Evolutionary conservation across 2,329 filamentous ascomycete species (phyloP).

Genomic region (Fusarium buxicola): DNA sequence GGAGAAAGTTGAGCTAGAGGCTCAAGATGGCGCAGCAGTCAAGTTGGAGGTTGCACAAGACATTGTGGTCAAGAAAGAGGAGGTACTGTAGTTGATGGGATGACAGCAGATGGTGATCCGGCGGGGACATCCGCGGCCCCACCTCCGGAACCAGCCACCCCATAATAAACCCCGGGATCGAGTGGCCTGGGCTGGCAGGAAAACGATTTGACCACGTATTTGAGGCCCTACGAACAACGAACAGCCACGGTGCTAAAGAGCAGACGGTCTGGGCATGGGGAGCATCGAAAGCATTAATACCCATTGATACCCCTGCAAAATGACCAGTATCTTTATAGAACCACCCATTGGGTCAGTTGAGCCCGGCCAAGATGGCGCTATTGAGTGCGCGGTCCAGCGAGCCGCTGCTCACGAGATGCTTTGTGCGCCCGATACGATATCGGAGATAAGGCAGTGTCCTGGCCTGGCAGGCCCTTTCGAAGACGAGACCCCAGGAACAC

Average conservation of each 20-base stretch:
- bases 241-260: slow-evolving; percentile 7
- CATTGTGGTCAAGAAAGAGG: slow-evolving; percentile 47
- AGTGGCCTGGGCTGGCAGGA: slow-evolving; percentile 18
- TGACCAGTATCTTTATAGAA: slow-evolving; percentile 14
- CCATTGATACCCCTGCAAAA: slow-evolving; percentile 29
- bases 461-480: slow-evolving; percentile 7
- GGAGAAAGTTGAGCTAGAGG: slow-evolving; percentile 45
- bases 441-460: slow-evolving; percentile 44
- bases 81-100: slow-evolving; percentile 36
- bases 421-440: slow-evolving; percentile 43
- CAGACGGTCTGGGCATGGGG: slow-evolving; percentile 9
- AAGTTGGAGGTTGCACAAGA: slow-evolving; percentile 41
- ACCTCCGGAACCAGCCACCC: slow-evolving; percentile 39
- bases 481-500: slow-evolving; percentile 30
- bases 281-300: slow-evolving; percentile 34
- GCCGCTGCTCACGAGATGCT: slow-evolving; percentile 43
- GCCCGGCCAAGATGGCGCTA: slow-evolving; percentile 34
- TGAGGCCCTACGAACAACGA: slow-evolving; percentile 21
- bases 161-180: slow-evolving; percentile 35
- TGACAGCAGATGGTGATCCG: slow-evolving; percentile 22
- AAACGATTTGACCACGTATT: slow-evolving; percentile 39
- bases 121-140: slow-evolving; percentile 33
- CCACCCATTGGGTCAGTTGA: neutral
- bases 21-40: slow-evolving; percentile 34
- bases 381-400: slow-evolving; percentile 24